Conservation (phyloP, 2,329 filamentous ascomycete genomes). For the Trichophyton verrucosum region DNA sequence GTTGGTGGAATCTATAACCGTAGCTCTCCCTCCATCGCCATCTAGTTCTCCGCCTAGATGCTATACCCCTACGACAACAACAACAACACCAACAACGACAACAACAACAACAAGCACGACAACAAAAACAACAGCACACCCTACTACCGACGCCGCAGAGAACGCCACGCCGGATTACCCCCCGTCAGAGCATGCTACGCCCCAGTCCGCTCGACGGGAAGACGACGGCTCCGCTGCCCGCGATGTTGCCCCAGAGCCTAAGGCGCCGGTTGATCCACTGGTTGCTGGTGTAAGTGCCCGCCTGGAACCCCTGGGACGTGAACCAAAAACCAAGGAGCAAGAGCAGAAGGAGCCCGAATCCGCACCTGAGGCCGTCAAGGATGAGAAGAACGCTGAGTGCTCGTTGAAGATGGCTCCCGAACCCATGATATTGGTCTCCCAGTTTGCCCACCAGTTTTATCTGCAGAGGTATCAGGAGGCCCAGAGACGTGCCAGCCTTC, state of each 20-base stretch:
- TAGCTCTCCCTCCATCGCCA: conserved; percentile 22
- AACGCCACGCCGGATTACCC: conserved; percentile 10
- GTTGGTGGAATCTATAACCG: neutral
- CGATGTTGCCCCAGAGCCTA: conserved; percentile 3
- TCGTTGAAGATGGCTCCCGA: neutral
- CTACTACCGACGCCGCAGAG: conserved; percentile 17
- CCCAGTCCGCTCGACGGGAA: neutral
- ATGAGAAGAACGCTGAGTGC: neutral
- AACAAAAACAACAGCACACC: too few relatives aligned
- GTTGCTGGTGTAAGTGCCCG: neutral
- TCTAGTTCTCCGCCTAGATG: conserved; percentile 24
- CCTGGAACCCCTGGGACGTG: neutral
- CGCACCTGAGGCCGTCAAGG: neutral
- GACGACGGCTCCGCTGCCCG: neutral
- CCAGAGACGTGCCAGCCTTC: conserved; percentile 29
- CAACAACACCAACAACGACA: neutral
- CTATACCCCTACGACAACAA: conserved; percentile 18
- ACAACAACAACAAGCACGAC: too few relatives aligned
- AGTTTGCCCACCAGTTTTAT: conserved; percentile 32
- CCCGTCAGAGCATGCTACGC: neutral
- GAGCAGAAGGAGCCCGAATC: neutral
- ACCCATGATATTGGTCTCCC: conserved; percentile 28
- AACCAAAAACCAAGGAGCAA: neutral
- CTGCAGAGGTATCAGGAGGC: conserved; percentile 31
- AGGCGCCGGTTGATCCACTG: neutral